Evolutionary conservation across 2,329 filamentous ascomycete genomes (phyloP), one percentile per base, ranked within the genome.

Genomic region (Aspergillus cejpii): DNA sequence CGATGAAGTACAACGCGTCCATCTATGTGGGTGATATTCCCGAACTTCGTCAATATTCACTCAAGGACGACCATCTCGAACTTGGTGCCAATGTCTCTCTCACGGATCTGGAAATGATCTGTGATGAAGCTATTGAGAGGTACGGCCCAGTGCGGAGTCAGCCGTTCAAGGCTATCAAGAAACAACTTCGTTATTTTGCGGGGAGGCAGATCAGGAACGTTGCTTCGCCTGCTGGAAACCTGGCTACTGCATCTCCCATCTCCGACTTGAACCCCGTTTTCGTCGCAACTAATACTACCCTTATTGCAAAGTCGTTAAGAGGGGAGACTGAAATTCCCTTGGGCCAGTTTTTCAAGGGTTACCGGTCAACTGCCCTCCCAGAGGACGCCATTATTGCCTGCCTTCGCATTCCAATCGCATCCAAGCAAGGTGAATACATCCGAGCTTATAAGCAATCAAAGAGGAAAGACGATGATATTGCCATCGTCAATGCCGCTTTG

Each of bases 401-500:
- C 33, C 83, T 98, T 51, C 80, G 84, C n/a, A 87, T 98, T 36
- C 92, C 92, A 0, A 71, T 86, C 2, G 84, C 86, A 0, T 75
- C 75, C 2, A 76, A 81, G 42, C 85, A 84, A 57, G 84, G 86
- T 3, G 92, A 97, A 62, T 88, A 83, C 61, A 84, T 95, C 63
- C 79, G 85, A 34, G 84, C 91, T 1, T 97, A 96, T 69, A 98
- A 98, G 68, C 91, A 97, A 65, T 82, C 92, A 0, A 98, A 98
- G 73, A 75, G 92, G 54, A 97, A 97, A 63, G 92, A 98, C 58
- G 92, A 98, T 58, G 92, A 98, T 62, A 97, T 98, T 62, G 92
- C 92, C 2, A 97, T 98, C 57, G 92, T 97, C 19, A 97, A 94
- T 39, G 82, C 85, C 21, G 89, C 91, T 1, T 68, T 97, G 45